phyloP scores from a whole-genome alignment of 2,329 filamentous ascomycete species.

The Hypoxylon sp. region DNA sequence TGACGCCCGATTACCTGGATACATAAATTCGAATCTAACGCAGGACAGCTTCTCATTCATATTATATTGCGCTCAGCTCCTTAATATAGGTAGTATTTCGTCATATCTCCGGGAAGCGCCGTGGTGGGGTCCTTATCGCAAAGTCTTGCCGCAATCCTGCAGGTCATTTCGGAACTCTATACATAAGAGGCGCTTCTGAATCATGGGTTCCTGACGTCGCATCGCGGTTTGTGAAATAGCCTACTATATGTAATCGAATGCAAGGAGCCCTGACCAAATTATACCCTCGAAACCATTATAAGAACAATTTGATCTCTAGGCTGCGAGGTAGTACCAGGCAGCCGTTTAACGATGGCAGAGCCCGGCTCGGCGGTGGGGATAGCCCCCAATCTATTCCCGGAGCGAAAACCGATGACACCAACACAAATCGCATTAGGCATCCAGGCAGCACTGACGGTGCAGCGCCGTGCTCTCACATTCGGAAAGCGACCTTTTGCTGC shows the following conservation, averaged over 20 bases:
- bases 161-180: neutral
- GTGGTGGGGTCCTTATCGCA: conserved; percentile 37
- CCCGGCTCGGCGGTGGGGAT: conserved; percentile 28
- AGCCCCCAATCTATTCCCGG: conserved; percentile 55
- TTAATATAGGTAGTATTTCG: neutral
- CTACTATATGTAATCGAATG: neutral
- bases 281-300: neutral
- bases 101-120: conserved; percentile 13
- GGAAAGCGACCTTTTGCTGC: conserved; percentile 66
- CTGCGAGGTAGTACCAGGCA: neutral
- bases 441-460: conserved; percentile 58
- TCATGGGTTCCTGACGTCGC: neutral
- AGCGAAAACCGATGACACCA: conserved; percentile 55
- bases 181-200: neutral
- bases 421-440: conserved; percentile 60
- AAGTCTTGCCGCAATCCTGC: conserved; percentile 17
- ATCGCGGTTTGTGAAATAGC: neutral
- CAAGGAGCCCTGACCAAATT: neutral
- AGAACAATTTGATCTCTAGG: neutral
- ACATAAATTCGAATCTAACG: neutral
- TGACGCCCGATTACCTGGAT: neutral
- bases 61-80: neutral
- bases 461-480: conserved; percentile 61
- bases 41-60: neutral
- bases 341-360: conserved; percentile 27